phyloP scores from a whole-genome alignment of 2,329 filamentous ascomycete species.

The Xylaria sp. region DNA sequence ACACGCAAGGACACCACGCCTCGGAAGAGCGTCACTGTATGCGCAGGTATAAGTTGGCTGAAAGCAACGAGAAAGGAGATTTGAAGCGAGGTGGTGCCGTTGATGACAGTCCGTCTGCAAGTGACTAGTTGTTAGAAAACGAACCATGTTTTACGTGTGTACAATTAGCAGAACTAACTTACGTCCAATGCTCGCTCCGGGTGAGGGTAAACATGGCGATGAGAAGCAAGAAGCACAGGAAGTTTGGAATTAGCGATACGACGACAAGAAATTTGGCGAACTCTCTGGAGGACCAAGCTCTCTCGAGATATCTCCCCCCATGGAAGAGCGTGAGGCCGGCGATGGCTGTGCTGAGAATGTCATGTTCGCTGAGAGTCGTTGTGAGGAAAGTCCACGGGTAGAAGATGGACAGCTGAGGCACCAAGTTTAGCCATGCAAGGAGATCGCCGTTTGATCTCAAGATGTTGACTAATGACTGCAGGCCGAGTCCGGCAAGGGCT shows the following conservation, averaged over 20 bases:
- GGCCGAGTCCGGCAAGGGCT: conserved; percentile 74
- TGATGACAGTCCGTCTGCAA: conserved; percentile 76
- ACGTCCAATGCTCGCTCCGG: conserved; percentile 71
- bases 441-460: conserved; percentile 74
- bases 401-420: conserved; percentile 80
- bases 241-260: conserved; percentile 79
- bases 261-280: conserved; percentile 89
- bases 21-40: conserved; percentile 93
- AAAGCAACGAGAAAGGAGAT: conserved; percentile 95
- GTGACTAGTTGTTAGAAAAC: conserved; percentile 28
- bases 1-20: conserved; percentile 89
- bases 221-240: conserved; percentile 74
- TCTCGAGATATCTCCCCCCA: conserved; percentile 91
- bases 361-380: conserved; percentile 88
- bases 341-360: conserved; percentile 82
- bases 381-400: conserved; percentile 94
- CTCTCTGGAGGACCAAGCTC: conserved; percentile 91
- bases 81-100: conserved; percentile 87
- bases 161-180: conserved; percentile 44
- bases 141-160: too few relatives aligned
- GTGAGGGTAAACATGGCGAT: conserved; percentile 75
- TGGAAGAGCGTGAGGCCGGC: conserved; percentile 83
- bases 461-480: conserved; percentile 83
- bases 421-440: conserved; percentile 84
- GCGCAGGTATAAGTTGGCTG: conserved; percentile 95